A percentile compares a stretch with the other conserved stretches of the same genome.
phyloP scores from a whole-genome alignment of 345 rosid genomes.

The Murraya koenigii region DNA sequence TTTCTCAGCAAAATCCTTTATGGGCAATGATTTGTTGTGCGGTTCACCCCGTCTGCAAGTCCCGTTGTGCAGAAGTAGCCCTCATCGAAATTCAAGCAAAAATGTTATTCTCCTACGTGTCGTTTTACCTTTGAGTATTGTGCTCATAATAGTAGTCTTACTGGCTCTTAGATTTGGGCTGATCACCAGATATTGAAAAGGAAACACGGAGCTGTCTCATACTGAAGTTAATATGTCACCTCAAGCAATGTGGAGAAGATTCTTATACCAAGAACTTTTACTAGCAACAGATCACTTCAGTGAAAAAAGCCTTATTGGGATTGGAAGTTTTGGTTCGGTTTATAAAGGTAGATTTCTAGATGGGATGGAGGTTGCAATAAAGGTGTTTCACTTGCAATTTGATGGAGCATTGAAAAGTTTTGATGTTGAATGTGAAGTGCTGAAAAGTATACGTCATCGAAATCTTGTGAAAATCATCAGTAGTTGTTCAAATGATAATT shows the following conservation, averaged over 20 bases:
- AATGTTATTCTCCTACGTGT: background rate
- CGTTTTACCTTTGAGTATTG: background rate
- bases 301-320: background rate
- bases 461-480: background rate
- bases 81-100: background rate
- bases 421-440: background rate
- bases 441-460: background rate
- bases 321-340: background rate
- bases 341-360: background rate
- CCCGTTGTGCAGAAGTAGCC: conserved; percentile 2
- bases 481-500: background rate
- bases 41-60: background rate
- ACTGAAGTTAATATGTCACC: background rate
- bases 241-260: background rate
- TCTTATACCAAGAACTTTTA: background rate
- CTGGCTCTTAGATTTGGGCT: background rate
- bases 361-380: background rate
- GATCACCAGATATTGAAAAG: background rate
- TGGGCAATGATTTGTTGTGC: conserved; percentile 5
- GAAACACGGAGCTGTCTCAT: too few species aligned
- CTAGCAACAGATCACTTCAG: background rate
- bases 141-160: background rate
- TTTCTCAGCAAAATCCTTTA: conserved; percentile 7
- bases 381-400: background rate
- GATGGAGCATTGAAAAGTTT: background rate